Base-by-base conservation (phyloP, 2,329 filamentous ascomycete genomes). In the Colletotrichum horii region DNA sequence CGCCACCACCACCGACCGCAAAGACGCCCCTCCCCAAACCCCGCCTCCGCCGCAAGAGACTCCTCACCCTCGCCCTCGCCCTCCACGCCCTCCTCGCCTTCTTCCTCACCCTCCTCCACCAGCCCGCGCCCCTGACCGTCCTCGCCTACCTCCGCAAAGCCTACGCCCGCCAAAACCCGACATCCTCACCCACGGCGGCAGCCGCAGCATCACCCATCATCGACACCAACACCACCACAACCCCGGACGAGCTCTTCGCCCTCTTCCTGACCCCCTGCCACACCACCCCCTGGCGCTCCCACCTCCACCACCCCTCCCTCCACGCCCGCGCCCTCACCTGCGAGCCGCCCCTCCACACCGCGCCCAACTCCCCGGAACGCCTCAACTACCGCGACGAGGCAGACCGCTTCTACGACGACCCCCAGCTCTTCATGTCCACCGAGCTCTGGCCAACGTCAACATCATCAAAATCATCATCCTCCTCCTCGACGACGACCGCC, bases 231-330 rank as follows among this genome's bases (percentile, higher is more conserved):
- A 71, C 64, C 43, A 81, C 87, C 70, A 77, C 77, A 82, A 55
- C 76, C 80, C 22, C 80, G 61, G 78, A 86, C 43, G 89, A 91
- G 74, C 88, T 92, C 14, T 93, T 93, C 79, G 91, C 93, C 38
- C 93, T 94, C 24, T 98, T 98, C 85, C 89, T 99, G 28, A 98
- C 96, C 90, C 97, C 97, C 12, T 99, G 97, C 85, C 97, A 99
- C 87, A 95, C 94, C 78, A 98, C 96, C 1, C 96, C 97, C 4
- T 98, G 97, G 96, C 94, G 96, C 80, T 96, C 94, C 19, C 94
- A 97, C 81, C 90, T 98, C 52, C 88, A 97, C 76, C 91, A 97
- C 81, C 91, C 95, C 0, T 86, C 88, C 34, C 92, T 98, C 69
- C 86, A 91, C 74, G 96, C 95, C 6, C 96, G 96, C 88, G 96